Evolutionary conservation across 495 filamentous ascomycete genomes (phyloP).

Genomic region (Penicillium antarcticum): DNA sequence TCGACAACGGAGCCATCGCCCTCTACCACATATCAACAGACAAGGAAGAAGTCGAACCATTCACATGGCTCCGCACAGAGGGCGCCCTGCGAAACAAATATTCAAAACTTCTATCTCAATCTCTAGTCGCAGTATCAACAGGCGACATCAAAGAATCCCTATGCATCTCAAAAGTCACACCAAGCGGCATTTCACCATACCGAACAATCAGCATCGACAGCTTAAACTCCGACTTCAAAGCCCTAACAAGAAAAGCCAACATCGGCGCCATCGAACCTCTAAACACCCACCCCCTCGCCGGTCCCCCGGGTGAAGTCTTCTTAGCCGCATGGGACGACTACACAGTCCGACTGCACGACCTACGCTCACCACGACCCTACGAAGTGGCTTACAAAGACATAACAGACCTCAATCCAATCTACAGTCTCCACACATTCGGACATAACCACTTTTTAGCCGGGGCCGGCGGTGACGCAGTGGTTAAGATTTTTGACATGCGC

Average conservation of each 20-base stretch:
- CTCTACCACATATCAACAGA: conserved; percentile 42
- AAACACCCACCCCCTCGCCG: conserved; percentile 25
- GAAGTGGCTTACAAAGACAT: conserved; percentile 52
- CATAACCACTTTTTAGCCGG: conserved; percentile 57
- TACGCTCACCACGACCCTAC: conserved; percentile 50
- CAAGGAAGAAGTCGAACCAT: conserved; percentile 30
- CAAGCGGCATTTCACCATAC: conserved; percentile 32
- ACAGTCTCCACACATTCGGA: conserved; percentile 55
- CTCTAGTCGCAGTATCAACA: conserved; percentile 48
- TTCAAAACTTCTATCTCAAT: conserved; percentile 49
- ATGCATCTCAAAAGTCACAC: conserved; percentile 46
- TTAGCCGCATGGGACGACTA: conserved; percentile 62
- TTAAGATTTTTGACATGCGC: conserved; percentile 67
- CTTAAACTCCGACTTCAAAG: conserved; percentile 12
- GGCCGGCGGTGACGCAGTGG: conserved; percentile 49
- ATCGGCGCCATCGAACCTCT: conserved; percentile 54
- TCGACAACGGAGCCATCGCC: conserved; percentile 38
- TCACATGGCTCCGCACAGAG: conserved; percentile 35
- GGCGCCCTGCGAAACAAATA: conserved; percentile 36
- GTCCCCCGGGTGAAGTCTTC: conserved; percentile 48
- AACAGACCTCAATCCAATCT: conserved; percentile 55
- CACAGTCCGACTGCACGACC: conserved; percentile 63
- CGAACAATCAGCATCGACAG: conserved; percentile 31
- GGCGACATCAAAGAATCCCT: conserved; percentile 45
- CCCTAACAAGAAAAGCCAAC: conserved; percentile 17